Base-by-base conservation (phyloP, 2,329 filamentous ascomycete genomes). In the Cordyceps tenuipes region DNA sequence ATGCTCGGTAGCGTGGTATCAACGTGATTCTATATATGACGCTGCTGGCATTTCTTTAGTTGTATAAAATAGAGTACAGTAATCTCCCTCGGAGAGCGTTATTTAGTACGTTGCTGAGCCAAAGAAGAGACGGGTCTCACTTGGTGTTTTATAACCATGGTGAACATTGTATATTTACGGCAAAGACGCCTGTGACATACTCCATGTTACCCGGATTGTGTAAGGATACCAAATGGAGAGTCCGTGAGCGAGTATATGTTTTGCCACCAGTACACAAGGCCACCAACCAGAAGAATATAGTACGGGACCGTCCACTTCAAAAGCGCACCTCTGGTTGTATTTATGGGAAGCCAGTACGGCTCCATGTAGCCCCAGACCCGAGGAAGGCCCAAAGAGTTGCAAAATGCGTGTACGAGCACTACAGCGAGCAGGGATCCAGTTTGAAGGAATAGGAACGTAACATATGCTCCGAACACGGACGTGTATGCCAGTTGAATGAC, bases 401-500 rank as follows among this genome's bases (percentile, higher is more conserved):
- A 99, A 70, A 97, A 94, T 10, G 84, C 82, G 69, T 99, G 94
- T 5, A 90, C 87, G 21, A 86, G 69, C 57, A 93, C 86, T 36
- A 88, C 88, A 13, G 89, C 86, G 46, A 87, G 79, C 44, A 97
- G 75, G 52, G 88, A 95, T 3, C 91, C 91, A 0, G 91, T 95
- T 41, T 93, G 86, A 21, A 99, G 70, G 68, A 89, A 96, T 21
- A 97, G 68, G 67, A 97, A 99, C 0, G 90, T 91, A 5, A 89
- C 92, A 73, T 94, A 96, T 73, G 91, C 91, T 63, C 94, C 94
- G 68, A 99, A 99, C 5, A 97, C 73, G 7, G 90, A 92, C 0
- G 94, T 99, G 73, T 96, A 99, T 4, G 82, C 79, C 67, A 99
- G 88, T 71, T 97, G 94, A 65, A 97, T 81, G 12, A 91, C 65